phyloP scores from a whole-genome alignment of 768 basidiomycete species.

The Suillus subaureus region DNA sequence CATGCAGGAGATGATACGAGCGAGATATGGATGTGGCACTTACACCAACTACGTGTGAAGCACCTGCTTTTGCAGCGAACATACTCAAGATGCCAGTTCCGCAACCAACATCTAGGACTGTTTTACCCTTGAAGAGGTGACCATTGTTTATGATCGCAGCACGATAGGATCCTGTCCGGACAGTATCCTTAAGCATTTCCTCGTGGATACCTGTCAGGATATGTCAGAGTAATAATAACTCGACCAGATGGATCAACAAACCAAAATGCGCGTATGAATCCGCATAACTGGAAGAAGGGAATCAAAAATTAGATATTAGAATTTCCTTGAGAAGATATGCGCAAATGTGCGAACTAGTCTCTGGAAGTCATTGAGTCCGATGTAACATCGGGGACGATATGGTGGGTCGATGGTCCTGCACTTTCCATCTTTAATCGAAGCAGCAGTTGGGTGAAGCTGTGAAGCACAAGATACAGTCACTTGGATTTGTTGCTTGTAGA shows the following conservation, averaged over 20 bases:
- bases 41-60: constrained; percentile 91
- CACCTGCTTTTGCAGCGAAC: constrained; percentile 97
- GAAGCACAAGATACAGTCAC: background rate
- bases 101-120: constrained; percentile 96
- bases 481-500: background rate
- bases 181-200: constrained; percentile 98
- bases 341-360: constrained; percentile 74
- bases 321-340: constrained; percentile 26
- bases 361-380: constrained; percentile 73
- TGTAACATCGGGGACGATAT: constrained; percentile 10
- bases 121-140: constrained; percentile 96
- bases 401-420: constrained; percentile 30
- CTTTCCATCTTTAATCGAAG: constrained; percentile 28
- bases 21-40: constrained; percentile 31
- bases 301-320: constrained; percentile 40
- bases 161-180: constrained; percentile 95
- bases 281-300: constrained; percentile 70
- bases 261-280: constrained; percentile 97
- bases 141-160: constrained; percentile 92
- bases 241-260: constrained; percentile 36
- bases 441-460: constrained; percentile 2
- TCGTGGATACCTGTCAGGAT: constrained; percentile 83
- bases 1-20: constrained; percentile 14
- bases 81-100: constrained; percentile 98
- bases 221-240: constrained; percentile 1